Conservation (phyloP, 805 yeast genomes). For the Candida wancherniae region DNA sequence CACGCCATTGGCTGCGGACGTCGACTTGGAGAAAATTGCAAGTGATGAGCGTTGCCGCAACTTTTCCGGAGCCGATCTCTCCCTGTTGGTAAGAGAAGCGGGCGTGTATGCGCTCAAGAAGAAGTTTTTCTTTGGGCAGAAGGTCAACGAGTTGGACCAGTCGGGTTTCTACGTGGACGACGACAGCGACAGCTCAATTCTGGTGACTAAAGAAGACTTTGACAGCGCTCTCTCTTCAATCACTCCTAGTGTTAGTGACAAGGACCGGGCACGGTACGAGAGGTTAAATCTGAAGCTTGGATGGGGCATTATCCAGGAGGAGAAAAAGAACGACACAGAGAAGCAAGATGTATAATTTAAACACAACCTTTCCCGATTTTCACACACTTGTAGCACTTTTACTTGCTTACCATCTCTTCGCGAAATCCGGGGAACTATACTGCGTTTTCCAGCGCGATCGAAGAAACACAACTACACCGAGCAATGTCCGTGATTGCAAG, state of each 20-base stretch:
- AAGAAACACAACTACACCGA: too few relatives aligned
- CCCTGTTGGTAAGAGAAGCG: slow-evolving; percentile 91
- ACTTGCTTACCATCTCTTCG: too few relatives aligned
- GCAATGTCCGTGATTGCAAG: too few relatives aligned
- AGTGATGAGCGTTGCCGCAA: slow-evolving; percentile 77
- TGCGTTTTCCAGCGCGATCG: too few relatives aligned
- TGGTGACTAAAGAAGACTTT: slow-evolving; percentile 66
- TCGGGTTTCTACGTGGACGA: slow-evolving; percentile 34
- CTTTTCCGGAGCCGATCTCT: slow-evolving; percentile 94
- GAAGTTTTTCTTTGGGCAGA: slow-evolving; percentile 50
- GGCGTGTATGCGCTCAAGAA: slow-evolving; percentile 81
- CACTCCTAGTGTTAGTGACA: slow-evolving; percentile 86
- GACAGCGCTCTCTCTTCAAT: slow-evolving; percentile 65
- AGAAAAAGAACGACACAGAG: slow-evolving; percentile 16
- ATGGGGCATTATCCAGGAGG: slow-evolving; percentile 48
- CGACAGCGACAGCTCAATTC: slow-evolving; percentile 33
- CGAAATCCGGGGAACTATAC: too few relatives aligned
- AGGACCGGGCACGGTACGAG: slow-evolving; percentile 75
- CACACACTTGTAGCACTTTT: too few relatives aligned
- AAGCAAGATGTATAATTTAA: too few relatives aligned
- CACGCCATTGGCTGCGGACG: slow-evolving; percentile 66
- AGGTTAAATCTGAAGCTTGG: slow-evolving; percentile 69
- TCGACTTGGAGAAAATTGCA: slow-evolving; percentile 60
- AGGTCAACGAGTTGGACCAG: slow-evolving; percentile 35
- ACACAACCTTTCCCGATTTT: too few relatives aligned